Base-by-base conservation (phyloP, 805 yeast species). In the Wickerhamomyces pijperi region DNA sequence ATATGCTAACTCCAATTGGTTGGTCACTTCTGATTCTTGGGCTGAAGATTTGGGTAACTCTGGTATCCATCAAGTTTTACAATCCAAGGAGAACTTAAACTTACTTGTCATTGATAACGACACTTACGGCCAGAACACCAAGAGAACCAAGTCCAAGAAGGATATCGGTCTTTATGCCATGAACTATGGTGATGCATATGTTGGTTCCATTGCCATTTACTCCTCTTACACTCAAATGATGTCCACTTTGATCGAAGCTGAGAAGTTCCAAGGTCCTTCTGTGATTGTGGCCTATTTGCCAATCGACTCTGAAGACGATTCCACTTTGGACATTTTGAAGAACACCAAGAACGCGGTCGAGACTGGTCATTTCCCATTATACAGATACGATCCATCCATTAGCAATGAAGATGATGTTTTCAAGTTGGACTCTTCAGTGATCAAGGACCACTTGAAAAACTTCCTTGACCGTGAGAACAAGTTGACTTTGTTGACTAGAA, bases 331-430 rank as follows among this genome's bases (percentile, higher is more conserved):
- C 19, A 76, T 88, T 35, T 68, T 90, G 51, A 79, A 82, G 57
- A 92, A 84, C 57, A 88, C 97, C 28, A 90, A 90, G 60, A 65
- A 64, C 45, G 90, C 95, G 18, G 94, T 90, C 35, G 96, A 85
- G 52, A 67, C 87, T 28, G 97, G 97, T n/a, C 81, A 82, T 64
- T 87, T 97, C 94, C 97, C 97, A 36, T 70, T 90, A 45, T 90
- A 88, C 65, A 72, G 96, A 56, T 90, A 72, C 63, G 72, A 85
- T 50, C 95, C 97, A 40, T 46, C 58, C 9, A 59, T 69, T 37
- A 71, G 64, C 29, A 71, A 64, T 15, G 56, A 61, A 3, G 73
- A 76, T n/a, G 57, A 59, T 37, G 19, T 31, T 31, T 90, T 90
- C 70, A 76, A 76, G 51, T 70, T 90, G 39, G 97, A 90, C 59